phyloP scores from a whole-genome alignment of 1,284 basidiomycete genomes.

The Microbotryum scabiosae region DNA sequence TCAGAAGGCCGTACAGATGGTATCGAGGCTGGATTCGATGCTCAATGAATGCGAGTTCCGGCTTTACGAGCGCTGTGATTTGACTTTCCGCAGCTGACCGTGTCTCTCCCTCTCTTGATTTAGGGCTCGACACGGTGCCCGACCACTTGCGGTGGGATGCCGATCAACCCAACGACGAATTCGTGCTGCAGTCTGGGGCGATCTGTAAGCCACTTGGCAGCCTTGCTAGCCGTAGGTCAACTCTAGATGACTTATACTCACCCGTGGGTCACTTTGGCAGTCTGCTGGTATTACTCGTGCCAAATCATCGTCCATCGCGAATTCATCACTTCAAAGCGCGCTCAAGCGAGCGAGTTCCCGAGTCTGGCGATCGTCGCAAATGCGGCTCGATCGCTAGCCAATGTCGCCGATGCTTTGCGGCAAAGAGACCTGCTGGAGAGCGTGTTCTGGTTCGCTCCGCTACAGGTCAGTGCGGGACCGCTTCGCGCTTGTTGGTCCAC shows the following conservation, averaged over 20 bases:
- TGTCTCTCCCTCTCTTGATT: background rate
- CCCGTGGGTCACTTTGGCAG: too few species aligned
- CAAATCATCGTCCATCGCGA: slow-evolving; percentile 30
- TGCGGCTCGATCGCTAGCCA: slow-evolving; percentile 28
- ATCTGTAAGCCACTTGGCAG: background rate
- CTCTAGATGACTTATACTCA: too few species aligned
- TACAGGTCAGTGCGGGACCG: slow-evolving; percentile 6
- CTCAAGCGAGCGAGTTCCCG: slow-evolving; percentile 35
- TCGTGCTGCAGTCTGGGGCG: background rate
- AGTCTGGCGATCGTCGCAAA: slow-evolving; percentile 30
- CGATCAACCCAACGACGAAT: background rate
- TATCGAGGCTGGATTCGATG: slow-evolving; percentile 1
- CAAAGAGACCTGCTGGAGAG: slow-evolving; percentile 3
- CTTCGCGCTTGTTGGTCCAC: background rate
- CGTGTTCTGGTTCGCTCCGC: slow-evolving; percentile 11
- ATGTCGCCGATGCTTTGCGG: slow-evolving; percentile 21
- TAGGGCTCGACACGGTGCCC: slow-evolving; percentile 21
- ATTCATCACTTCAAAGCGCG: slow-evolving; percentile 22
- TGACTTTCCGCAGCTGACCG: background rate
- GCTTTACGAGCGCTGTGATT: background rate
- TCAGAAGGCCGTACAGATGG: background rate
- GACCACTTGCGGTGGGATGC: slow-evolving; percentile 15
- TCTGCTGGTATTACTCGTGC: too few species aligned
- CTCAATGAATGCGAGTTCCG: slow-evolving; percentile 6
- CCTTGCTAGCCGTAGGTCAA: too few species aligned